These are phyloP conservation scores for Lolium rigidum DNA, from an alignment of 176 grass and related monocot genomes.

Conservation along the genomic window DNA sequence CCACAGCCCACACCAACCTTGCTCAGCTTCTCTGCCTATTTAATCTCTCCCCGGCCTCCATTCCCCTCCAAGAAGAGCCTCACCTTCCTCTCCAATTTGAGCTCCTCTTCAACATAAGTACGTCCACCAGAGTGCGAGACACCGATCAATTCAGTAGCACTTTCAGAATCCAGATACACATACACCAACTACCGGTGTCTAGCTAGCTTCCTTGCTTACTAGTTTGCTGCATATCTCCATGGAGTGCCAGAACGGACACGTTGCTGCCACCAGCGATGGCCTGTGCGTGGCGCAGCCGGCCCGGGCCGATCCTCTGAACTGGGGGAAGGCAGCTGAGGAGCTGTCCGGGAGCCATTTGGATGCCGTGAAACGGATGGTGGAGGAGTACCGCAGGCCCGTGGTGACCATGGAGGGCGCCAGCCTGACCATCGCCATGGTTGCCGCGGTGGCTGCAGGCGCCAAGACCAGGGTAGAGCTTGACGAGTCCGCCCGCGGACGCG, in stretches of 20 bases:
- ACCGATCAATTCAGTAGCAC: neutral
- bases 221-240: neutral
- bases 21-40: slow-evolving; percentile 44
- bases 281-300: slow-evolving; percentile 30
- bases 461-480: slow-evolving; percentile 62
- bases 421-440: slow-evolving; percentile 73
- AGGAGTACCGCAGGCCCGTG: slow-evolving; percentile 57
- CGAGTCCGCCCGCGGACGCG: slow-evolving; percentile 61
- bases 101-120: slow-evolving; percentile 38
- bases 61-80: slow-evolving; percentile 53
- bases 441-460: slow-evolving; percentile 56
- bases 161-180: neutral
- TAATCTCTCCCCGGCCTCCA: slow-evolving; percentile 37
- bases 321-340: slow-evolving; percentile 59
- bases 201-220: neutral
- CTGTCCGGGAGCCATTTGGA: slow-evolving; percentile 65
- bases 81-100: neutral
- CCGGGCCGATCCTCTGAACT: slow-evolving; percentile 64
- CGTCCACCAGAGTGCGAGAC: neutral
- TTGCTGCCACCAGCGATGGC: slow-evolving; percentile 32
- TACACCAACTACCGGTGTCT: neutral
- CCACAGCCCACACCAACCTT: neutral
- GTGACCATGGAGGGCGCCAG: slow-evolving; percentile 72
- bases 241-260: slow-evolving; percentile 37
- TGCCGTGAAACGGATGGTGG: slow-evolving; percentile 72